phyloP scores from a whole-genome alignment of 2,329 filamentous ascomycete genomes.

The Epichloe festucae region DNA sequence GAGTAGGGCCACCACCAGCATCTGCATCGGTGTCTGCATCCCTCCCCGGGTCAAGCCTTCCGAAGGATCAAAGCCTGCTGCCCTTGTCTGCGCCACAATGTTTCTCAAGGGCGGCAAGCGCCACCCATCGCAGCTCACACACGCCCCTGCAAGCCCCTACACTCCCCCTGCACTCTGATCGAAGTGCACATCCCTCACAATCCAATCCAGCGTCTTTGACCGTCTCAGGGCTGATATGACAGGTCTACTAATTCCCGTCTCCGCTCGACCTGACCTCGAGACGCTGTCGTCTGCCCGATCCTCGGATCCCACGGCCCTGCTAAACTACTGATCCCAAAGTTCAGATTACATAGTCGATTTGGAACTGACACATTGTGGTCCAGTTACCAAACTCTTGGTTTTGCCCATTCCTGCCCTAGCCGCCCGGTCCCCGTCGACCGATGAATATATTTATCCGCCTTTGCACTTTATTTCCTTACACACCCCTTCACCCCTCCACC shows the following conservation, averaged over 20 bases:
- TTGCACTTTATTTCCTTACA: neutral
- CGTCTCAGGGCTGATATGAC: conserved; percentile 23
- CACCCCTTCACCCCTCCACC: conserved; percentile 3
- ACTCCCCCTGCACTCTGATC: neutral
- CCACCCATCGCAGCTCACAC: conserved; percentile 1
- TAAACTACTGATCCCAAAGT: conserved; percentile 4
- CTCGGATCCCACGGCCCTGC: conserved; percentile 8
- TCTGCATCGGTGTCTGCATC: neutral
- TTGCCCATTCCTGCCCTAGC: conserved; percentile 9
- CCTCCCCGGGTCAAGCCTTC: conserved; percentile 1
- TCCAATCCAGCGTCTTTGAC: conserved; percentile 7
- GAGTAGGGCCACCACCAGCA: neutral
- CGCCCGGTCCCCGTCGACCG: conserved; percentile 4
- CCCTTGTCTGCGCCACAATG: neutral
- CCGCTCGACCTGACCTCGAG: conserved; percentile 10
- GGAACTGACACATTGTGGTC: conserved; percentile 7
- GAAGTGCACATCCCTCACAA: conserved; percentile 6
- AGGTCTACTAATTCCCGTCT: conserved; percentile 18
- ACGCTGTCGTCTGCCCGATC: conserved; percentile 15
- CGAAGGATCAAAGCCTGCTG: neutral
- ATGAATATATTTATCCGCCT: neutral
- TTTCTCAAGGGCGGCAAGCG: conserved; percentile 6
- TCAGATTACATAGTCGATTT: conserved; percentile 6
- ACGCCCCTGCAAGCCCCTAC: neutral
- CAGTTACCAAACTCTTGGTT: conserved; percentile 10